Conservation (phyloP, 148 eudicot species). For the Diospyros kaki region DNA sequence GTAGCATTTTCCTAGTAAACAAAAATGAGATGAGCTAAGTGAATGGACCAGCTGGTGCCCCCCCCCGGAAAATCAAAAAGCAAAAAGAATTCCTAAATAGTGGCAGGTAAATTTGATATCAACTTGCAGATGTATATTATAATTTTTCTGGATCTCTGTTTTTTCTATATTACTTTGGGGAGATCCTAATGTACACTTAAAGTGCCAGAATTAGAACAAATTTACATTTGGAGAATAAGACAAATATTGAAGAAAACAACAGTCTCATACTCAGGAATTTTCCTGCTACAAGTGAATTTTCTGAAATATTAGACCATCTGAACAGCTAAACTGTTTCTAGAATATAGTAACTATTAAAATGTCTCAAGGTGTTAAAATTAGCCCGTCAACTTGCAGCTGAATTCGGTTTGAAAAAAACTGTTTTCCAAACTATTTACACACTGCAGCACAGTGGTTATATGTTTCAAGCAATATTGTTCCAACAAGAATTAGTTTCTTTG, state of each 20-base stretch:
- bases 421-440: neutral
- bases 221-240: neutral
- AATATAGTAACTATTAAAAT: neutral
- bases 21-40: neutral
- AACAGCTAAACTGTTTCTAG: neutral
- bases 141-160: neutral
- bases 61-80: no score
- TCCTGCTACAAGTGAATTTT: neutral
- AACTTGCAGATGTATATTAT: neutral
- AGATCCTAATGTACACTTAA: neutral
- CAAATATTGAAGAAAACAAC: neutral
- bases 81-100: no score
- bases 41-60: no score
- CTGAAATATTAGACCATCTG: neutral
- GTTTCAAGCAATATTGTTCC: neutral
- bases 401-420: neutral
- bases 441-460: neutral
- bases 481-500: neutral
- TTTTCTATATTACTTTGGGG: neutral
- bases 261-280: slow-evolving; percentile 9
- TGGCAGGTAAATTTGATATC: neutral
- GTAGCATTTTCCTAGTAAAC: neutral
- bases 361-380: slow-evolving; percentile 1
- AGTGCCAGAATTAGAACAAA: neutral
- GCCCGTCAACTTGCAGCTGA: slow-evolving; percentile 2